Conservation (phyloP, 352 stramenopile genomes). For the Albugo candida region DNA sequence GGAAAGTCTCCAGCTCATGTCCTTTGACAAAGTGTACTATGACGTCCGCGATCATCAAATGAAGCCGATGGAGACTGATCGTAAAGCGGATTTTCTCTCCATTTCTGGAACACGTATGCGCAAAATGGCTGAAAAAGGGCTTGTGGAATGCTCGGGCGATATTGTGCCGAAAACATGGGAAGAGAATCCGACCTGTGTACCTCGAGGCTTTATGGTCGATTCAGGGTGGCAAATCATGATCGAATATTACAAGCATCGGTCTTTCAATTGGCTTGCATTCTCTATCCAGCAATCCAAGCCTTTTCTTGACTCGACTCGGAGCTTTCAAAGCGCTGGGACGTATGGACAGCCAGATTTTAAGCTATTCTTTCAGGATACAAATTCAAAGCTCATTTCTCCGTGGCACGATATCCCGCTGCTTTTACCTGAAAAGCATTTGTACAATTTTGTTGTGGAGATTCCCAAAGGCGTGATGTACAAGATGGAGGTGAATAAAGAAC, state of each 20-base stretch:
- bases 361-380: slow-evolving; percentile 48
- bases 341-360: slow-evolving; percentile 61
- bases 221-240: slow-evolving; percentile 96
- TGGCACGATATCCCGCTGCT: slow-evolving; percentile 96
- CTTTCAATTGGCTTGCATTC: slow-evolving; percentile 36
- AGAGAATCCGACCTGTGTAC: slow-evolving; percentile 81
- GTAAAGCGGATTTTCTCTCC: slow-evolving; percentile 93
- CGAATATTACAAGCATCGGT: slow-evolving; percentile 89
- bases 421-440: slow-evolving; percentile 31
- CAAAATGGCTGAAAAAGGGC: slow-evolving; percentile 86
- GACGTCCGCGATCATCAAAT: slow-evolving; percentile 95
- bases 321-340: slow-evolving; percentile 25
- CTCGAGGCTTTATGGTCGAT: slow-evolving; percentile 96
- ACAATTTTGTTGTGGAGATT: slow-evolving; percentile 98
- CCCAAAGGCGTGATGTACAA: slow-evolving; percentile 94
- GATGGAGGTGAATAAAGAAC: slow-evolving; percentile 96
- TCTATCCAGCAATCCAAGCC: slow-evolving; percentile 13
- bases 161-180: slow-evolving; percentile 54
- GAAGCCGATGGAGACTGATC: slow-evolving; percentile 86
- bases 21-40: slow-evolving; percentile 95
- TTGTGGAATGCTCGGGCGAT: slow-evolving; percentile 74
- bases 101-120: slow-evolving; percentile 97
- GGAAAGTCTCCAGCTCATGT: slow-evolving; percentile 87
- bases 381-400: slow-evolving; percentile 75
- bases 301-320: not conserved